phyloP scores from a whole-genome alignment of 345 rosid species.

The Cardamine chenopodiifolia region DNA sequence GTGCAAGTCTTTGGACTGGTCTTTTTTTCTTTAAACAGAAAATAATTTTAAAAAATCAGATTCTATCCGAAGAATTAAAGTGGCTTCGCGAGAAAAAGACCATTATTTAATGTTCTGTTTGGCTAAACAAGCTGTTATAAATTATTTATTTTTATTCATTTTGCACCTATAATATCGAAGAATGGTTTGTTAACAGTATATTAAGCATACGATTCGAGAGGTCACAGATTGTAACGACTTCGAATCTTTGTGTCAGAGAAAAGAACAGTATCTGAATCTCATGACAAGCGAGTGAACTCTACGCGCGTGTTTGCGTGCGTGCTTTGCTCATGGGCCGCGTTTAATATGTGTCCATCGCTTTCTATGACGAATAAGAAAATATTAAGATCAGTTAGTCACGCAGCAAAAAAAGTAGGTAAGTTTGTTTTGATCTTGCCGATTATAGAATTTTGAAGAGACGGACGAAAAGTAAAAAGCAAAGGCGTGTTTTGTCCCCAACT shows the following conservation, averaged over 20 bases:
- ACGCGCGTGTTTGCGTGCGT: conserved; percentile 13
- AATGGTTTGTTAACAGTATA: conserved; percentile 12
- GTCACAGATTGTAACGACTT: conserved; percentile 20
- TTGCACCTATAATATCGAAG: conserved; percentile 3
- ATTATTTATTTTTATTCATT: neutral
- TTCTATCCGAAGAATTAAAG: conserved; percentile 33
- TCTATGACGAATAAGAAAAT: conserved; percentile 18
- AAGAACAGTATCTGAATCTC: conserved; percentile 27
- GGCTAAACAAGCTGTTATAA: conserved; percentile 30
- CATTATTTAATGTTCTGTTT: conserved; percentile 31
- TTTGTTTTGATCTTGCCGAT: conserved; percentile 28
- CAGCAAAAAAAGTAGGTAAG: conserved; percentile 10
- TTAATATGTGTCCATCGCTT: neutral
- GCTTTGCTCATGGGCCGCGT: conserved; percentile 10
- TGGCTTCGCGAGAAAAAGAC: conserved; percentile 33
- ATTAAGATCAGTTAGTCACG: conserved; percentile 20
- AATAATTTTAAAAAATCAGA: neutral
- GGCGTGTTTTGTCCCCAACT: neutral
- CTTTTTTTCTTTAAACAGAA: neutral
- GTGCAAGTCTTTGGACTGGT: conserved; percentile 32
- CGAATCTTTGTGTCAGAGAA: conserved; percentile 27
- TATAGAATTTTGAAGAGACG: neutral
- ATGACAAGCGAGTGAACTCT: conserved; percentile 7
- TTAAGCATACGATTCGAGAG: conserved; percentile 39
- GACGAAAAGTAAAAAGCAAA: neutral